These are phyloP conservation scores for Trichosanthes cucumerina DNA, from an alignment of 306 rosid genomes.

Conservation along the genomic window DNA sequence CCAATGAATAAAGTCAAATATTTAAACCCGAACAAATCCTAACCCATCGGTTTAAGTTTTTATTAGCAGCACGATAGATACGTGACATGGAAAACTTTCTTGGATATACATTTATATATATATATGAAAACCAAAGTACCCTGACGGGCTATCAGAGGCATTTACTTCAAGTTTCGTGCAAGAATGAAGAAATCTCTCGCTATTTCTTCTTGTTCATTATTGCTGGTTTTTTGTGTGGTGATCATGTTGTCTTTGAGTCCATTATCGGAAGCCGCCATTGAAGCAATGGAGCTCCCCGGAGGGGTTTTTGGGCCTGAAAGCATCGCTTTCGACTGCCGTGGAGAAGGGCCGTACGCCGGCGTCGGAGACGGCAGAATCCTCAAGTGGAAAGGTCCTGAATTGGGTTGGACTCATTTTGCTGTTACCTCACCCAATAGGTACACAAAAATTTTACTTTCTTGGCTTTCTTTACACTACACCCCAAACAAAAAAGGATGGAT, in stretches of 20 bases:
- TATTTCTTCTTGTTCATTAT: neutral
- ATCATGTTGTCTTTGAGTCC: neutral
- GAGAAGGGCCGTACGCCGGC: conserved; percentile 42
- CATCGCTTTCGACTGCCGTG: conserved; percentile 49
- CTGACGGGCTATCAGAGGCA: neutral
- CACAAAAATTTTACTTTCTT: neutral
- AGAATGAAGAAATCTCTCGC: neutral
- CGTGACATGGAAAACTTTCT: neutral
- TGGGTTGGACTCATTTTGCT: conserved; percentile 38
- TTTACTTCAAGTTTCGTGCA: neutral
- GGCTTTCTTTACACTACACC: no score
- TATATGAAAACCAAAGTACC: neutral
- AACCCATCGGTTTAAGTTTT: neutral
- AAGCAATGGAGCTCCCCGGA: conserved; percentile 13
- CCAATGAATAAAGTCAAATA: no score
- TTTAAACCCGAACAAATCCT: neutral
- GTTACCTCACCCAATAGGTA: conserved; percentile 37
- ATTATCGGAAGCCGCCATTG: neutral
- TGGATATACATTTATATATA: neutral
- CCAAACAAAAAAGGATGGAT: no score
- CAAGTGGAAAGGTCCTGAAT: conserved; percentile 27
- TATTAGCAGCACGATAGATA: neutral
- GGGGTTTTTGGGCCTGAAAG: conserved; percentile 42
- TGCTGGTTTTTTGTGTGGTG: neutral
- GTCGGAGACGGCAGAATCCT: conserved; percentile 55